A percentile compares a stretch with the other conserved stretches of the same genome.
Evolutionary conservation across 2,329 filamentous ascomycete genomes (phyloP).

Genomic region (Colletotrichum cordylinicola): DNA sequence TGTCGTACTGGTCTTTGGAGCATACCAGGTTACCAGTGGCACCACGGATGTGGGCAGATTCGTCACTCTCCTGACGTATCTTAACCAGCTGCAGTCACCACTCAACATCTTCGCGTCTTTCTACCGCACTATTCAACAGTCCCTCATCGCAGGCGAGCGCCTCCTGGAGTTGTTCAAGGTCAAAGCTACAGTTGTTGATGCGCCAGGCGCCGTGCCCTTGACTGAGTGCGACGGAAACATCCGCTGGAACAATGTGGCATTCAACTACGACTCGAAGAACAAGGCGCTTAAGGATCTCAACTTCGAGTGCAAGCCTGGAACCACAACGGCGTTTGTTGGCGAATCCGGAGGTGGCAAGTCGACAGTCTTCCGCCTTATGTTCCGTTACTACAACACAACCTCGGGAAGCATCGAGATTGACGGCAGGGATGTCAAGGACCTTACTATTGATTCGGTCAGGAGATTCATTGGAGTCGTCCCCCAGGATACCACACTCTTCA

Average conservation of each 20-base stretch:
- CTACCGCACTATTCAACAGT: constrained; percentile 93
- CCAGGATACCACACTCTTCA: constrained; percentile 95
- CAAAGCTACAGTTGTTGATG: constrained; percentile 87
- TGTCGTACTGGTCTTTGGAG: constrained; percentile 74
- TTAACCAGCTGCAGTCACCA: constrained; percentile 80
- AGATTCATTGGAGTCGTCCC: constrained; percentile 94
- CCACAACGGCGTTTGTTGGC: constrained; percentile 93
- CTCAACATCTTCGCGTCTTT: constrained; percentile 93
- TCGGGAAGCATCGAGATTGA: constrained; percentile 85
- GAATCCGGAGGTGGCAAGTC: constrained; percentile 98
- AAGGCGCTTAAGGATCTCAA: constrained; percentile 83
- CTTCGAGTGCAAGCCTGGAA: constrained; percentile 87
- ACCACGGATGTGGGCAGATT: constrained; percentile 73
- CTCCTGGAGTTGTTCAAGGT: constrained; percentile 97
- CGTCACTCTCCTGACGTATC: constrained; percentile 76
- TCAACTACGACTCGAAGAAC: constrained; percentile 87
- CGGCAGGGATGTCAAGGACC: constrained; percentile 79
- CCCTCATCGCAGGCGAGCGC: constrained; percentile 96
- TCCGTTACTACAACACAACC: constrained; percentile 91
- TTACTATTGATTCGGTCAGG: constrained; percentile 93
- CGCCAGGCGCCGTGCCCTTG: constrained; percentile 67
- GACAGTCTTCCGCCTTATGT: constrained; percentile 92
- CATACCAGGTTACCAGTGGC: constrained; percentile 76
- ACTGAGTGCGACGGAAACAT: constrained; percentile 79
- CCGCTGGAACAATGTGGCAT: constrained; percentile 86